A percentile compares a stretch with the other conserved stretches of the same genome.
These are phyloP conservation scores for Aureobasidium pullulans DNA, from an alignment of 2,329 filamentous ascomycete species.

Conservation along the genomic window DNA sequence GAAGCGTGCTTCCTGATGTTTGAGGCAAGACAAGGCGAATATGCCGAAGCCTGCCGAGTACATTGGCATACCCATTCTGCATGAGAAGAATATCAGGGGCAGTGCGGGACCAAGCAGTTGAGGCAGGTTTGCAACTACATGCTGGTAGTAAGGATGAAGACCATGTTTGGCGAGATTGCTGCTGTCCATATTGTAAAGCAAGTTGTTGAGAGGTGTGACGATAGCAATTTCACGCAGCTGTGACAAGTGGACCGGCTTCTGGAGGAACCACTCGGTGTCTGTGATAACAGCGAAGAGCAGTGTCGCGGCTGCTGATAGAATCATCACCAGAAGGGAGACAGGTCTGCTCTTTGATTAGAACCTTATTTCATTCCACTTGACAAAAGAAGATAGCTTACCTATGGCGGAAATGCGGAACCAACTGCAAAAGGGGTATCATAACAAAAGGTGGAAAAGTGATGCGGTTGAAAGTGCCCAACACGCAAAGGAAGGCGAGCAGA, in stretches of 20 bases:
- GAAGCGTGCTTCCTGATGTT: conserved; percentile 75
- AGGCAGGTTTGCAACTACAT: conserved; percentile 44
- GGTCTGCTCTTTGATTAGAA: conserved; percentile 35
- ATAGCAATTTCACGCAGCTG: conserved; percentile 51
- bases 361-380: neutral
- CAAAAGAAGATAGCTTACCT: conserved; percentile 50
- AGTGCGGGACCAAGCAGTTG: conserved; percentile 46
- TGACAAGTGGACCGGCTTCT: conserved; percentile 55
- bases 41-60: conserved; percentile 69
- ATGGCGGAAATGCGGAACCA: conserved; percentile 77
- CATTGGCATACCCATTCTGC: conserved; percentile 54
- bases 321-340: conserved; percentile 54
- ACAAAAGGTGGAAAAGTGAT: conserved; percentile 96
- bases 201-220: conserved; percentile 47
- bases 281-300: conserved; percentile 67
- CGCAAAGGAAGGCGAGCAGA: conserved; percentile 70
- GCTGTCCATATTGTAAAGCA: conserved; percentile 43
- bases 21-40: conserved; percentile 63
- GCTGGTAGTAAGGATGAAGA: conserved; percentile 47
- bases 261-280: conserved; percentile 76
- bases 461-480: conserved; percentile 89
- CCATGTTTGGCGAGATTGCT: conserved; percentile 46
- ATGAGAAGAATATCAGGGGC: conserved; percentile 38
- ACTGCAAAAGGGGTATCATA: conserved; percentile 69
- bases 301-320: conserved; percentile 59